Evolutionary conservation across 2,329 filamentous ascomycete genomes (phyloP), one percentile per base, ranked within the genome.

Genomic region (Aspergillus ochraceus): DNA sequence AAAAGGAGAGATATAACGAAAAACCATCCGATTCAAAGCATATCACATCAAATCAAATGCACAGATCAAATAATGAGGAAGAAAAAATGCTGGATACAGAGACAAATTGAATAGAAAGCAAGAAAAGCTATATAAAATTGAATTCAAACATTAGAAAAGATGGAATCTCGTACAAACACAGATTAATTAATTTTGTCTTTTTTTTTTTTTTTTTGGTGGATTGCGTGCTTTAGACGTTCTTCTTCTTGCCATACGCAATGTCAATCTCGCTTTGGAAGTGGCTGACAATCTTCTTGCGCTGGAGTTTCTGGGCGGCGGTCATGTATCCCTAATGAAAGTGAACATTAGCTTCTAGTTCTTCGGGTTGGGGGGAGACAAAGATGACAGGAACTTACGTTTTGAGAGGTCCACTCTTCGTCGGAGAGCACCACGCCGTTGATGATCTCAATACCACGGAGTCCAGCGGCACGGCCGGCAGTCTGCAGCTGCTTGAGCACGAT

Each of bases 271-370:
- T 82, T 75, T 85, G 76, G 77, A 84, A 89, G 68, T 83, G 85
- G 46, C 81, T 75, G 54, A 88, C 75, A 60, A 91, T 89, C 68
- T 83, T 85, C 78, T 85, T 89, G 68, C 88, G 84, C 78, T 90
- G 89, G 53, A 91, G 80, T 71, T 91, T 91, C 75, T 90, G 88
- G 2, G 88, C 88, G 11, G 88, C 87, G 52, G 88, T 90, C 57
- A 88, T 84, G 58, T 87, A 81, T 58, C 82, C 81, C 88, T 90
- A 65, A 42, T 42, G 58, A 46, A 6, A 32, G 61, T 77, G 8
- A 29, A 36, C 2, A 76, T 68, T 68, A 72, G 64, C 45, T 52
- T 54, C 36, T 32, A 14, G 24, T 49, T 4, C 29, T 19, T 6
- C 12, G 6, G 22, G 42, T 17, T 32, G 12, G 14, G 20, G 20